phyloP scores from a whole-genome alignment of 2,329 filamentous ascomycete species.

The Trichocomaceae sp. region DNA sequence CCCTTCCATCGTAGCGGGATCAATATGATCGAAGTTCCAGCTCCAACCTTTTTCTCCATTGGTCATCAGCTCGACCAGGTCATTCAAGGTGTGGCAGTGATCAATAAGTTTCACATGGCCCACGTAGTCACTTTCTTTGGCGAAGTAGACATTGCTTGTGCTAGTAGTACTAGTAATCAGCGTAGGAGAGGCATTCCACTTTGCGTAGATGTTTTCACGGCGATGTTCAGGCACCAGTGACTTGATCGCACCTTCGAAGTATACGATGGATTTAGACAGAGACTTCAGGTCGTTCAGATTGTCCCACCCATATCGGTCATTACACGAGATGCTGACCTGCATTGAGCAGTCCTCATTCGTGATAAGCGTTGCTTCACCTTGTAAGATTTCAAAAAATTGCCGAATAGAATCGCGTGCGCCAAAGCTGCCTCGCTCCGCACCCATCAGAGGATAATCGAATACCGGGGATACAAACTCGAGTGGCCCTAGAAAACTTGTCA shows the following conservation, averaged over 20 bases:
- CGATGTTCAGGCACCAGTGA: neutral
- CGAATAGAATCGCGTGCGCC: neutral
- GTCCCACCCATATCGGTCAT: neutral
- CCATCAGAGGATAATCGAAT: neutral
- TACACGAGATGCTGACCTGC: neutral
- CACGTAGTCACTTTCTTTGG: neutral
- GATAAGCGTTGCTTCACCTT: neutral
- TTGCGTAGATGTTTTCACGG: neutral
- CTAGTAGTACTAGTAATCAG: neutral
- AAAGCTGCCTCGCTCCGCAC: too few relatives aligned
- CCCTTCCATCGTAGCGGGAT: neutral
- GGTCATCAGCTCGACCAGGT: neutral
- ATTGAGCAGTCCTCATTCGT: neutral
- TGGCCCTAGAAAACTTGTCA: neutral
- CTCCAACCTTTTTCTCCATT: neutral
- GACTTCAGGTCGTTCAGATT: neutral
- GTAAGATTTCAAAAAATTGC: neutral
- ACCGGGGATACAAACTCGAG: neutral
- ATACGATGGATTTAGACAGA: neutral
- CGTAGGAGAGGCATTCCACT: slow-evolving; percentile 1
- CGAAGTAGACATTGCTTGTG: neutral
- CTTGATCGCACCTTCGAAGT: neutral
- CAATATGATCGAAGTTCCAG: neutral
- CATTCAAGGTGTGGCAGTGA: neutral
- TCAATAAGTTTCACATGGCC: neutral